Evolutionary conservation across 2,329 filamentous ascomycete species (phyloP).

Genomic region (Endoconidiophora polonica): DNA sequence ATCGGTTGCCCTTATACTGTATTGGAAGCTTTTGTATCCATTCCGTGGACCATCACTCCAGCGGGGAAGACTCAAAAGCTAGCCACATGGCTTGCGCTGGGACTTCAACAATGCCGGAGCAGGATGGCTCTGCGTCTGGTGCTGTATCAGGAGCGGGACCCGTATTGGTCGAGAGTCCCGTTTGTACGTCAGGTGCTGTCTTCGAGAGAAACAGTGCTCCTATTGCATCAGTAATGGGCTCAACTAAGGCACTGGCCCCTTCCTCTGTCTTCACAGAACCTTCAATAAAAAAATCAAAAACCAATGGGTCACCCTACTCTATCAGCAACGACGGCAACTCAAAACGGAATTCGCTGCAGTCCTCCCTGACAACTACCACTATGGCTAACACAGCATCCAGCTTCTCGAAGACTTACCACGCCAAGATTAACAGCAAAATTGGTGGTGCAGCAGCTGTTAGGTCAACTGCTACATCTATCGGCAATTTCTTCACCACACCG

Average conservation of each 20-base stretch:
- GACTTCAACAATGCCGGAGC: neutral
- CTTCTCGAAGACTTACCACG: conserved; percentile 1
- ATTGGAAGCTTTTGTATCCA: neutral
- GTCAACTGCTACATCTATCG: neutral
- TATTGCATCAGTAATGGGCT: conserved; percentile 1
- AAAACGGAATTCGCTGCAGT: conserved; percentile 6
- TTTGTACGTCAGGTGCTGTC: neutral
- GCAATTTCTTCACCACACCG: conserved; percentile 1
- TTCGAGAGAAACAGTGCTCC: neutral
- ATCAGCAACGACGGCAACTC: neutral
- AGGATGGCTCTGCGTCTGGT: neutral
- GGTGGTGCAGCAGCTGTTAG: neutral
- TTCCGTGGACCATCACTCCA: neutral
- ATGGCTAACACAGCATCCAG: conserved; percentile 4
- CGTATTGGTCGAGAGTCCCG: too few species aligned
- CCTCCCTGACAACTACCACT: conserved; percentile 5
- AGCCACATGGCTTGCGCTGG: conserved; percentile 1
- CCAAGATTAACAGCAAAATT: neutral
- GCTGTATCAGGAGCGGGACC: too few species aligned
- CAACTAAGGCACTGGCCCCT: conserved; percentile 1
- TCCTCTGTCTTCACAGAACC: neutral
- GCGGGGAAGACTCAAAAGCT: neutral
- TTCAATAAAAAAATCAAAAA: conserved; percentile 7
- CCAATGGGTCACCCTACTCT: conserved; percentile 6
- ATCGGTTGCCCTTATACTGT: too few species aligned